Evolutionary conservation across 257 asterid genomes (phyloP), one percentile per base, ranked within the genome.

Genomic region (Ilex asprella): DNA sequence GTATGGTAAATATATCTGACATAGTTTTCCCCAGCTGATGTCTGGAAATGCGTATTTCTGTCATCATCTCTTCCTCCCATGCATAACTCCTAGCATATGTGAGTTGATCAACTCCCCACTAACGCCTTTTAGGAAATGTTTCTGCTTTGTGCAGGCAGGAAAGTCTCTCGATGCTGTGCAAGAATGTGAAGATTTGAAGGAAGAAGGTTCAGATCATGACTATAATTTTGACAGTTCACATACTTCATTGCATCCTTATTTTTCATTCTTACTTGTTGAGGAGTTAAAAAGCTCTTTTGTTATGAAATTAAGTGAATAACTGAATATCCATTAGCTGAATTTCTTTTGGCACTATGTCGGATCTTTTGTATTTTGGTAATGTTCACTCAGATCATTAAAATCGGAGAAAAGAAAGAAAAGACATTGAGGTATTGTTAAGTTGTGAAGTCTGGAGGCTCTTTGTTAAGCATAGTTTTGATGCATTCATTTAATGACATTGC

Each of bases 121-220:
- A 43, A 59, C 70, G 55, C 67, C 61, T 30, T 65, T 60, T 46
- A 31, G 56, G 27, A 32, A 31, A 60, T 71, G 62, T 56, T 39
- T 65, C 56, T 62, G 65, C 49, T 51, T 78, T 58, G 56, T 83
- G 73, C 79, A 93, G 99, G 96, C 95, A 57, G 96, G 97, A 67
- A 63, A 79, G 59, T 81, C 77, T 55, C 65, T 62, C 29, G 88
- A 81, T 59, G 95, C 99, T 55, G 86, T 82, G 59, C 74, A 78
- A 66, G 96, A 87, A 76, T 93, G 99, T 61, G 86, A 89, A 68
- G 43, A 54, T 64, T 69, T 89, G 72, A 80, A 78, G 75, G 80
- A 71, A 79, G 82, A 75, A 83, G 99, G 99, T 93, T 60, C 60
- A 76, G 54, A 31, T 60, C 75, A 56, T 72, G 59, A 60, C 73